These are phyloP conservation scores for Pontederia paniculata DNA, from an alignment of 176 grass and related monocot genomes.

Conservation along the genomic window DNA sequence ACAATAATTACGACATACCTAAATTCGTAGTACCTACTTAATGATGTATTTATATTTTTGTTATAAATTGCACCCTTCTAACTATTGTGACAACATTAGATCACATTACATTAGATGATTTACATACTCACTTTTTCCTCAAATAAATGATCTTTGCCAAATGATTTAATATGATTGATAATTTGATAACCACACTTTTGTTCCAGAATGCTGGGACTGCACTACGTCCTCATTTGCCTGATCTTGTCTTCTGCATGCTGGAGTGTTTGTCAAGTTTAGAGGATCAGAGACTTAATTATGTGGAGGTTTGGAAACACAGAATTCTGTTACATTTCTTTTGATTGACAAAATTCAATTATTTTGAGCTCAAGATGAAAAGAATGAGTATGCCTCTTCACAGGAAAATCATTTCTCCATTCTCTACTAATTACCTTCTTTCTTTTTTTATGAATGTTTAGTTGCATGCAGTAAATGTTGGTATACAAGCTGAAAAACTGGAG, in stretches of 20 bases:
- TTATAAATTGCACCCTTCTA: too few species aligned
- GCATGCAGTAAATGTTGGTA: slow-evolving; percentile 86
- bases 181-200: too few species aligned
- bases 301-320: slow-evolving; percentile 55
- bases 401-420: slow-evolving; percentile 12
- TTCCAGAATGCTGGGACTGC: slow-evolving; percentile 62
- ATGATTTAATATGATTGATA: too few species aligned
- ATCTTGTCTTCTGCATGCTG: slow-evolving; percentile 93
- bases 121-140: too few species aligned
- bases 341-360: too few species aligned
- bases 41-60: too few species aligned
- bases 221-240: slow-evolving; percentile 60
- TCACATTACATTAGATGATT: too few species aligned
- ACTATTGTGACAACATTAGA: too few species aligned
- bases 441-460: slow-evolving; percentile 42
- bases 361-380: background rate
- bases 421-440: background rate
- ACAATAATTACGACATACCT: too few species aligned
- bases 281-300: slow-evolving; percentile 94
- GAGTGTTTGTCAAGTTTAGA: slow-evolving; percentile 96
- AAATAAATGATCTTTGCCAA: too few species aligned
- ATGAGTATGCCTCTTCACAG: slow-evolving; percentile 14
- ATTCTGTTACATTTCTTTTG: background rate
- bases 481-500: slow-evolving; percentile 88
- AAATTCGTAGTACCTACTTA: too few species aligned